Base-by-base conservation (phyloP, 2,329 filamentous ascomycete genomes). In the Xylariaceae sp. region DNA sequence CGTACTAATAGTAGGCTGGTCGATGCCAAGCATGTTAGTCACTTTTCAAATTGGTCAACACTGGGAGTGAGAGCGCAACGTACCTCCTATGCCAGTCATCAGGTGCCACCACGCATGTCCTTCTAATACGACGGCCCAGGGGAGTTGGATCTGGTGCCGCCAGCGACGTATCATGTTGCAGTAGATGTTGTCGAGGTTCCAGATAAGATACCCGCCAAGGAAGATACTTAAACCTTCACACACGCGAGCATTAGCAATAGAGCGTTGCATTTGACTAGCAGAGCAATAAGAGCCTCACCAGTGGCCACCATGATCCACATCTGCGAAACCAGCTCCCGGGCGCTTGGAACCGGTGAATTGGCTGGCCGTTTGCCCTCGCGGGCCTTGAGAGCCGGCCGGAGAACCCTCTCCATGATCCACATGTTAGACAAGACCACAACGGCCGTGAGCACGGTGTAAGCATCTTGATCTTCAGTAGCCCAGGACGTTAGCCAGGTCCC, bases 111-210 rank as follows among this genome's bases (percentile, higher is more conserved):
- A 80, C 1, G 73, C 77, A 54, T 62, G 60, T 4, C 60, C 60
- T 48, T 61, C 60, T 0, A 94, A 77, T 6, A 94, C 57, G 13
- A 92, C 76, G 1, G 88, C 87, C 88, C 89, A 94, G 0, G 89
- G 90, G 60, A 95, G 75, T 12, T 87, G 85, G 30, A 94, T 72
- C 43, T 80, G 71, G 49, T 84, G 80, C 50, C 89, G 80, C 82
- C 84, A 89, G 42, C 67, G 68, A 18, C 84, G 80, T 55, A 94
- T 71, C 29, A 76, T 79, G 22, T 75, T 74, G 69, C 90, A 95
- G 67, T 85, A 88, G n/a, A 79, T 73, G 58, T 89, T 94, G 67
- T 95, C 89, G 49, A 95, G 65, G 50, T 80, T 85, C 90, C 89
- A 95, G 50, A 95, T 80, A 5, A 76, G 73, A 65, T 90, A 95